A percentile compares a stretch with the other conserved stretches of the same genome.
Conservation (phyloP, 2,329 filamentous ascomycete species). For the Penicillium oxalicum region DNA sequence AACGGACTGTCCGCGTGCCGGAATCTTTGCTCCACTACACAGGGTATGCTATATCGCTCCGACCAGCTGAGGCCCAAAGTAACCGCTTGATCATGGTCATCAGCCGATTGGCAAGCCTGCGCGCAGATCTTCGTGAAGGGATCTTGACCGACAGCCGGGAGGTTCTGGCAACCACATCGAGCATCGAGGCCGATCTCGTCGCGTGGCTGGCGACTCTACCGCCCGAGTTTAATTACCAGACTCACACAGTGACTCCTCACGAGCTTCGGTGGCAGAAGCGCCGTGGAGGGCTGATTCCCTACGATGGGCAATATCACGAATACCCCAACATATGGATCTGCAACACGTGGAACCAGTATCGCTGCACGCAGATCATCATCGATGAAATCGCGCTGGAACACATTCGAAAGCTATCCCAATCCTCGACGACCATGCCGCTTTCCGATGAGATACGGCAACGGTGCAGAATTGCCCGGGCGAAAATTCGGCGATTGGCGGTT, state of each 20-base stretch:
- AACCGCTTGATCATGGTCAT: slow-evolving; percentile 27
- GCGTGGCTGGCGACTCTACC: slow-evolving; percentile 28
- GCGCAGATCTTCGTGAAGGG: slow-evolving; percentile 28
- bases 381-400: slow-evolving; percentile 44
- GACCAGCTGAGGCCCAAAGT: slow-evolving; percentile 24
- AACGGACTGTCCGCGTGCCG: slow-evolving; percentile 27
- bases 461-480: slow-evolving; percentile 25
- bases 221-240: slow-evolving; percentile 24
- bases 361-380: slow-evolving; percentile 52
- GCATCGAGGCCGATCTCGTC: slow-evolving; percentile 31
- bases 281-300: slow-evolving; percentile 28
- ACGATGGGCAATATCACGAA: slow-evolving; percentile 50
- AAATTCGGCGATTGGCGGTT: slow-evolving; percentile 24
- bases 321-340: slow-evolving; percentile 52
- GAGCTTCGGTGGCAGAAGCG: slow-evolving; percentile 33
- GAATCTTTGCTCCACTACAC: slow-evolving; percentile 29
- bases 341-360: slow-evolving; percentile 55
- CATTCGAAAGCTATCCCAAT: slow-evolving; percentile 22
- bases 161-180: slow-evolving; percentile 28
- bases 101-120: slow-evolving; percentile 28
- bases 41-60: slow-evolving; percentile 25
- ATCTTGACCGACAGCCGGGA: slow-evolving; percentile 21
- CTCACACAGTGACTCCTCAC: slow-evolving; percentile 16
- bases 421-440: slow-evolving; percentile 14
- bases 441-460: slow-evolving; percentile 28